Evolutionary conservation across 1,284 basidiomycete genomes (phyloP).

Genomic region (Microbotryum intermedium): DNA sequence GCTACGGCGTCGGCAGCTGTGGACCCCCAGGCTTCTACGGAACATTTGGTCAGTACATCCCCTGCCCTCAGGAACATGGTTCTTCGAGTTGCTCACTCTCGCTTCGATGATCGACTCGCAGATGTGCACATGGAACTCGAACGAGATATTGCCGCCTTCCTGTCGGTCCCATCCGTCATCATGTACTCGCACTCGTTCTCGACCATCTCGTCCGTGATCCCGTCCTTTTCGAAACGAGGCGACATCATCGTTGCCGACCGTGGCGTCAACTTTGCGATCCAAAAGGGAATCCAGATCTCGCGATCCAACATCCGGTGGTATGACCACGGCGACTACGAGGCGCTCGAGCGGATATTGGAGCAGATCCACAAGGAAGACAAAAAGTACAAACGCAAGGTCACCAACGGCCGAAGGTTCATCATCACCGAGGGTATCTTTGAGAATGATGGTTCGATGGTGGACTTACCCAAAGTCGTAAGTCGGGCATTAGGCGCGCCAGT

Average conservation of each 20-base stretch:
- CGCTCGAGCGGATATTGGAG: conserved; percentile 78
- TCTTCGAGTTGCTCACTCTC: conserved; percentile 32
- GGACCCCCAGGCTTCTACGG: conserved; percentile 98
- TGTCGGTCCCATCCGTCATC: conserved; percentile 80
- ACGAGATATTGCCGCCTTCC: conserved; percentile 77
- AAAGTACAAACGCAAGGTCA: conserved; percentile 71
- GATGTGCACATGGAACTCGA: conserved; percentile 90
- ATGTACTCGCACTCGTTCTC: conserved; percentile 92
- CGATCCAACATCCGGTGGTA: conserved; percentile 90
- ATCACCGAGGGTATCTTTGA: conserved; percentile 97
- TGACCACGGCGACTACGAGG: conserved; percentile 88
- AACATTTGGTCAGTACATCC: conserved; percentile 59
- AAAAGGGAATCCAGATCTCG: conserved; percentile 94
- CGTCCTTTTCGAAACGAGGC: conserved; percentile 94
- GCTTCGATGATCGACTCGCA: conserved; percentile 36
- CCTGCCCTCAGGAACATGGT: conserved; percentile 10
- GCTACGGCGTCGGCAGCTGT: conserved; percentile 91
- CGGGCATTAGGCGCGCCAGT: background rate
- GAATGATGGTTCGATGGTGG: conserved; percentile 81
- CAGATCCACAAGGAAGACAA: conserved; percentile 76
- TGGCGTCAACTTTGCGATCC: conserved; percentile 86
- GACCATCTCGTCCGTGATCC: conserved; percentile 87
- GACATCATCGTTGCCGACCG: conserved; percentile 98
- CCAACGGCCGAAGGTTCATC: conserved; percentile 70
- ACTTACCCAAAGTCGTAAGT: conserved; percentile 80